Evolutionary conservation across 2,329 filamentous ascomycete species (phyloP), one percentile per base, ranked within the genome.

Genomic region (Monosporascus cannonballus): DNA sequence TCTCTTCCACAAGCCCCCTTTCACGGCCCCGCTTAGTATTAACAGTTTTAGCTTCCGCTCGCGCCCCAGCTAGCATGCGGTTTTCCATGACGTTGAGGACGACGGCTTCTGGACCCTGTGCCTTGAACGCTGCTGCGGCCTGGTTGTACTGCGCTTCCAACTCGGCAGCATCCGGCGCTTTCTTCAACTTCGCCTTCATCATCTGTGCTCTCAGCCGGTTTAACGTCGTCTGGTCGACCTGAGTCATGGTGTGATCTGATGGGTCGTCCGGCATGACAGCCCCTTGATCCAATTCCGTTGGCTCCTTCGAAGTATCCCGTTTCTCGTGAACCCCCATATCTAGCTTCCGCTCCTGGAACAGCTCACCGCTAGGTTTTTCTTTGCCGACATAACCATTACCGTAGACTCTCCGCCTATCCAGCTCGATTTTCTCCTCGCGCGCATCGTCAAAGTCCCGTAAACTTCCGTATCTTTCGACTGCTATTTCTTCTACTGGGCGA

Each of bases 131-230:
- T 2, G 86, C 81, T 17, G 87, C 78, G 1, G 90, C 90, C 36
- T 80, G 77, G 61, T 91, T 89, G 73, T 96, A 99, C 60, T 94
- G 86, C 20, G 82, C 81, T 67, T 99, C 90, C 2, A 99, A 80
- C 59, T 86, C 80, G 2, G 82, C 82, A 1, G 84, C 87, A 59
- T 96, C 85, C 0, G 90, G 81, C 0, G 89, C 84, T 17, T 86
- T 86, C 55, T 85, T 87, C 47, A 99, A 75, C 66, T 95, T 96
- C 4, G 94, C 94, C 68, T 95, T 96, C 87, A 99, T 93, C 77
- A 97, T 86, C 64, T 94, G 88, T 0, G 94, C 94, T 59, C 93
- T 92, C 48, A 99, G 80, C 55, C 89, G 85, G 70, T 99, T 99
- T 51, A 99, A 76, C 0, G 85, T 77, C 0, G 90, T 94, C 64